A percentile compares a stretch with the other conserved stretches of the same genome.
phyloP scores from a whole-genome alignment of 2,329 filamentous ascomycete species.

The Plectosphaerella plurivora region DNA sequence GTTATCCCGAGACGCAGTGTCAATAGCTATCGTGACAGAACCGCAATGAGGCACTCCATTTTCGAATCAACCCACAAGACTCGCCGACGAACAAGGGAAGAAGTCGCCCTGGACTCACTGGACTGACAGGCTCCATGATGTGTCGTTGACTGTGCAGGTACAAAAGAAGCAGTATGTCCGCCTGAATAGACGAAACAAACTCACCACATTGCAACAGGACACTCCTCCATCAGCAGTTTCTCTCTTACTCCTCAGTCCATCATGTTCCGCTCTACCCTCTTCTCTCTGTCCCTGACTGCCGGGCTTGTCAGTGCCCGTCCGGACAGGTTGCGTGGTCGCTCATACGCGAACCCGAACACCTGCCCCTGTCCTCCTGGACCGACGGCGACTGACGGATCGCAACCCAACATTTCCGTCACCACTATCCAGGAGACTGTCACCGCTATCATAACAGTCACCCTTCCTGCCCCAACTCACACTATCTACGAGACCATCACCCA shows the following conservation, averaged over 20 bases:
- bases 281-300: background rate
- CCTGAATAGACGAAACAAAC: background rate
- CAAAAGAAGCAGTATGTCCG: too few relatives aligned
- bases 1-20: too few relatives aligned
- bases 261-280: background rate
- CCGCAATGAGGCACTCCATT: too few relatives aligned
- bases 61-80: too few relatives aligned
- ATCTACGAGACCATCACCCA: constrained; percentile 14
- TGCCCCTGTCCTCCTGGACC: constrained; percentile 5
- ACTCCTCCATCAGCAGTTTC: background rate
- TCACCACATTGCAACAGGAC: background rate
- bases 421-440: constrained; percentile 21
- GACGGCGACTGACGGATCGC: too few relatives aligned
- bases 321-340: constrained; percentile 7
- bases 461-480: constrained; percentile 15
- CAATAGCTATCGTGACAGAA: too few relatives aligned
- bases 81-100: too few relatives aligned
- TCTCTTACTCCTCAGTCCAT: background rate
- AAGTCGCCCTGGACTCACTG: too few relatives aligned
- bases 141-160: too few relatives aligned
- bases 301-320: constrained; percentile 2
- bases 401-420: background rate
- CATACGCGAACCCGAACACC: constrained; percentile 8
- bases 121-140: too few relatives aligned
- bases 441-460: constrained; percentile 15